phyloP scores from a whole-genome alignment of 768 basidiomycete species.

The Tylopilus sp. region DNA sequence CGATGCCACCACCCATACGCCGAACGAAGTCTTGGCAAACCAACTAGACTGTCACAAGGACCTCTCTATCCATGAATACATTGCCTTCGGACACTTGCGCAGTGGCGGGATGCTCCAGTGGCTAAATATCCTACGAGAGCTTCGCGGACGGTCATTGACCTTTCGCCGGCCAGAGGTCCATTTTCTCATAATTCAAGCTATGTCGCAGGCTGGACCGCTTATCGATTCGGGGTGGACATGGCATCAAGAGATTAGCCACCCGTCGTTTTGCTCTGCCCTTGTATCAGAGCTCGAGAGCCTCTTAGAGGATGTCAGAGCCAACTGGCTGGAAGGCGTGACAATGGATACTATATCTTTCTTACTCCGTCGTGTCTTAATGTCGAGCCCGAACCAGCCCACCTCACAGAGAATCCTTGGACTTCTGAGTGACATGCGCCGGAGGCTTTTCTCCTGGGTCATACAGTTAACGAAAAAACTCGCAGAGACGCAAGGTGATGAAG shows the following conservation, averaged over 20 bases:
- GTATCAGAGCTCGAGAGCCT: conserved; percentile 33
- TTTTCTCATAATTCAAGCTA: conserved; percentile 40
- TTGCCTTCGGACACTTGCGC: conserved; percentile 33
- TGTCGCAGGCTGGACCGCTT: conserved; percentile 38
- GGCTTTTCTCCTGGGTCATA: conserved; percentile 34
- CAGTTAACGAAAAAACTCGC: conserved; percentile 28
- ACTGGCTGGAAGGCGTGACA: conserved; percentile 37
- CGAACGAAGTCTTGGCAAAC: conserved; percentile 29
- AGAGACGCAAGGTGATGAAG: not conserved
- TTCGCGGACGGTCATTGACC: conserved; percentile 35
- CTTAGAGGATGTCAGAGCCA: conserved; percentile 28
- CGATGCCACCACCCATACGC: not conserved
- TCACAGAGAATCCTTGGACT: conserved; percentile 19
- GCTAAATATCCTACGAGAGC: conserved; percentile 45
- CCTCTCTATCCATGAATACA: conserved; percentile 35
- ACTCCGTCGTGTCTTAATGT: conserved; percentile 34
- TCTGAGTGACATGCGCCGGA: conserved; percentile 30
- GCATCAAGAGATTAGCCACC: conserved; percentile 11
- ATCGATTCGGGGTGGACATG: not conserved
- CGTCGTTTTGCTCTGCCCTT: conserved; percentile 23
- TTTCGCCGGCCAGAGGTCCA: conserved; percentile 41
- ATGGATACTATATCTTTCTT: conserved; percentile 33
- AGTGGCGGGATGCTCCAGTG: conserved; percentile 46
- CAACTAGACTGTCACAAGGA: conserved; percentile 39
- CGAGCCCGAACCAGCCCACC: conserved; percentile 12